Percentiles rank a stretch among this genome's conserved stretches.
phyloP scores from a whole-genome alignment of 257 asterid genomes.

The Scutellaria galericulata region DNA sequence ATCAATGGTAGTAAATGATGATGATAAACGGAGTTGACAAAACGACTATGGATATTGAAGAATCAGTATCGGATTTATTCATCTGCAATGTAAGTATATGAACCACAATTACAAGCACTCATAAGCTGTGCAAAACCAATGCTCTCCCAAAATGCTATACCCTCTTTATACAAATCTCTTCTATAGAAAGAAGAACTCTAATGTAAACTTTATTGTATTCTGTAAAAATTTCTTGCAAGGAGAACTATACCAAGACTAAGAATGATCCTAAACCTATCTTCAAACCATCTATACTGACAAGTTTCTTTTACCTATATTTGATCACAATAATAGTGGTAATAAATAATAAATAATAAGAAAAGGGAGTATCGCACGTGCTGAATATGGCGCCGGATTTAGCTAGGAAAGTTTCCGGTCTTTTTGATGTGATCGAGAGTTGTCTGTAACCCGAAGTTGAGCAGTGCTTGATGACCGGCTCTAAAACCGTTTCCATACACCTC shows the following conservation, averaged over 20 bases:
- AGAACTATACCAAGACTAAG: constrained; percentile 19
- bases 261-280: constrained; percentile 11
- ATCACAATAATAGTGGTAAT: not conserved
- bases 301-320: not conserved
- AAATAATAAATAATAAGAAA: not conserved
- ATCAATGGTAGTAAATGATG: too few relatives aligned
- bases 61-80: too few relatives aligned
- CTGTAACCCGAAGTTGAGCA: constrained; percentile 69
- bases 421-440: constrained; percentile 75
- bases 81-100: too few relatives aligned
- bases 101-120: too few relatives aligned
- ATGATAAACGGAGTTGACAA: too few relatives aligned
- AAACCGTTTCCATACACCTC: constrained; percentile 88
- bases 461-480: constrained; percentile 79
- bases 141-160: too few relatives aligned
- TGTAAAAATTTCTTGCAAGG: not conserved
- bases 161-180: too few relatives aligned
- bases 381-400: constrained; percentile 32
- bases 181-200: not conserved
- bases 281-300: not conserved
- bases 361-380: not conserved
- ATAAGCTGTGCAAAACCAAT: too few relatives aligned
- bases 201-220: constrained; percentile 6
- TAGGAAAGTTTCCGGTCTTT: constrained; percentile 80
- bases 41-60: too few relatives aligned